phyloP scores from a whole-genome alignment of 2,329 filamentous ascomycete genomes.

The Chaetoscypha palmicola region DNA sequence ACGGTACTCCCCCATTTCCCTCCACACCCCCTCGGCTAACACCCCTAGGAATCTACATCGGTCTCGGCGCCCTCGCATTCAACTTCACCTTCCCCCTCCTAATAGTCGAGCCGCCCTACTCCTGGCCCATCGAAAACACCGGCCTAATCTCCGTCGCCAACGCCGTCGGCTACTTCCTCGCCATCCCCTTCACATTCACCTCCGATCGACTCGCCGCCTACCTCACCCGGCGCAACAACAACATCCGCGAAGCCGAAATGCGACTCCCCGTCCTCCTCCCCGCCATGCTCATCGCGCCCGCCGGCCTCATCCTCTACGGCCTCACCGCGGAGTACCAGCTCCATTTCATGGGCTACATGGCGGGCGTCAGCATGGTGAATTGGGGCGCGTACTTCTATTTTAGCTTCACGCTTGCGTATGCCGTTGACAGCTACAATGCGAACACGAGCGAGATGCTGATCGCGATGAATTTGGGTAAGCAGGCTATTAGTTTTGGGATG shows the following conservation, averaged over 20 bases:
- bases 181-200: slow-evolving; percentile 38
- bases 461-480: slow-evolving; percentile 51
- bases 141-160: slow-evolving; percentile 40
- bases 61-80: slow-evolving; percentile 42
- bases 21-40: no score
- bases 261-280: slow-evolving; percentile 39
- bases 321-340: slow-evolving; percentile 44
- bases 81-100: slow-evolving; percentile 44
- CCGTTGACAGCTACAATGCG: slow-evolving; percentile 50
- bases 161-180: slow-evolving; percentile 33
- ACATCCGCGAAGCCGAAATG: slow-evolving; percentile 37
- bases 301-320: slow-evolving; percentile 50
- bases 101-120: slow-evolving; percentile 39
- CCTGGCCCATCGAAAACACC: slow-evolving; percentile 38
- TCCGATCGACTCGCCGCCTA: slow-evolving; percentile 35
- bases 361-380: slow-evolving; percentile 42
- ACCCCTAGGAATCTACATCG: slow-evolving; percentile 42
- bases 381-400: slow-evolving; percentile 49
- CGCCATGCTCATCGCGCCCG: slow-evolving; percentile 46
- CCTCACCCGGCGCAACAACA: slow-evolving; percentile 33
- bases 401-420: slow-evolving; percentile 53
- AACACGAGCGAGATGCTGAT: slow-evolving; percentile 58
- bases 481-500: slow-evolving; percentile 48
- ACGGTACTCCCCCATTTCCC: no score
- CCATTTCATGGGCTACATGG: slow-evolving; percentile 48